phyloP scores from a whole-genome alignment of 2,329 filamentous ascomycete species.

The Diplodia mutila region DNA sequence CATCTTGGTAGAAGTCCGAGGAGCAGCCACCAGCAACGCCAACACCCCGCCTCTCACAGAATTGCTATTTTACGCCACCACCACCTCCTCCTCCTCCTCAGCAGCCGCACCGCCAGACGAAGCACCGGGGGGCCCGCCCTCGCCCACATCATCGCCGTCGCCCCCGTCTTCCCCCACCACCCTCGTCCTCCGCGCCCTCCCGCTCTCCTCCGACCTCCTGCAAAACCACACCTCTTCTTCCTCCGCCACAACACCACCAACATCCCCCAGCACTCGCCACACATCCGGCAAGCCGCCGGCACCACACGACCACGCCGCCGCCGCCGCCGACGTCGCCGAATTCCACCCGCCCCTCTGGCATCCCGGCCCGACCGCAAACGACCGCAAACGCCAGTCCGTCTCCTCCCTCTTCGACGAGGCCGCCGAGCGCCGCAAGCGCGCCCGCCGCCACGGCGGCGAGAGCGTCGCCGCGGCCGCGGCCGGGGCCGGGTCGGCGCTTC shows the following conservation, averaged over 20 bases:
- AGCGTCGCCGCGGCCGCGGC: conserved; percentile 49
- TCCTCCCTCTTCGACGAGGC: conserved; percentile 54
- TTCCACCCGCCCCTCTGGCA: conserved; percentile 38
- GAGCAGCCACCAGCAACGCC: not conserved
- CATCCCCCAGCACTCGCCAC: conserved; percentile 30
- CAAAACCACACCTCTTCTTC: conserved; percentile 33
- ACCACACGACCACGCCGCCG: not conserved
- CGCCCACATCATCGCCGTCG: not conserved
- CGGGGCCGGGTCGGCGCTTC: conserved; percentile 27
- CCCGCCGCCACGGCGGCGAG: conserved; percentile 48
- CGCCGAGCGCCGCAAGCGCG: conserved; percentile 47
- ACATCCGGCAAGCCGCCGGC: no score
- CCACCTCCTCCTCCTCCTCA: not conserved
- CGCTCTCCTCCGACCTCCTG: conserved; percentile 50
- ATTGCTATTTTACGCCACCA: conserved; percentile 50
- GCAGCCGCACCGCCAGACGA: not conserved
- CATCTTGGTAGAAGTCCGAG: conserved; percentile 41
- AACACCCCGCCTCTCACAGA: conserved; percentile 43
- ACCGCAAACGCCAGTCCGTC: conserved; percentile 48
- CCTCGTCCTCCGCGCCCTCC: conserved; percentile 37
- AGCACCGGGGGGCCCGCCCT: not conserved
- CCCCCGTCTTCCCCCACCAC: not conserved
- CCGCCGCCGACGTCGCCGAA: conserved; percentile 28
- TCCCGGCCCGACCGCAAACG: conserved; percentile 28
- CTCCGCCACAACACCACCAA: conserved; percentile 30